Evolutionary conservation across 257 asterid genomes (phyloP), one percentile per base, ranked within the genome.

Genomic region (Leptodermis oblonga): DNA sequence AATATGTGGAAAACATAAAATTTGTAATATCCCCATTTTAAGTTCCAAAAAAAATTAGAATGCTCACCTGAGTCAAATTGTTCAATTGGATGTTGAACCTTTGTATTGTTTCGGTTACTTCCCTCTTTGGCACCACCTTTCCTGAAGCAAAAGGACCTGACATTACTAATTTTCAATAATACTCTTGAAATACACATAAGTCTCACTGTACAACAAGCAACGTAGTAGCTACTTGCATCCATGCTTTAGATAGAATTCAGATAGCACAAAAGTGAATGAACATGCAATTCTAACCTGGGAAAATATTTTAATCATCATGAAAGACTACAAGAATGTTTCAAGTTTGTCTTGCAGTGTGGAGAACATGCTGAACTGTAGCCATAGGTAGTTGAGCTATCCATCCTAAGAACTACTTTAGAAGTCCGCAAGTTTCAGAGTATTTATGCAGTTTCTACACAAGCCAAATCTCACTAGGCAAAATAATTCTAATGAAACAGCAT

Each of bases 41-140:
- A 58, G 15, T 62, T 34, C 61, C 31, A 30, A 76, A 75, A 31
- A 59, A 67, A 67, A 55, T 62, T 60, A 60, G 60, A 68, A 60
- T 66, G 80, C 95, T 85, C 83, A 92, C 98, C 81, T 92, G 99
- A 70, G 99, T 93, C 86, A 93, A 82, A 78, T 93, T 93, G 80
- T 85, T 84, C 76, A 93, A 90, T 86, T 93, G 99, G 84, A 93
- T 93, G 78, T 93, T 93, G 87, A 90, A 93, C 64, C 80, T 82
- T 80, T 82, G 86, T 61, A 81, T 86, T 53, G 84, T 81, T 73
- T 87, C 95, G 62, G 33, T 72, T 59, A 93, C 73, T 52, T 88
- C 90, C 81, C 83, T 90, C 73, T 86, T 90, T 5, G 83, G 77
- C 53, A 85, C 95, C 51, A 79, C 77, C 79, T 82, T 89, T 60